Percentiles rank a stretch among this genome's conserved stretches.
These are phyloP conservation scores for Diaporthe ampelina DNA, from an alignment of 2,329 filamentous ascomycete species.

Conservation along the genomic window DNA sequence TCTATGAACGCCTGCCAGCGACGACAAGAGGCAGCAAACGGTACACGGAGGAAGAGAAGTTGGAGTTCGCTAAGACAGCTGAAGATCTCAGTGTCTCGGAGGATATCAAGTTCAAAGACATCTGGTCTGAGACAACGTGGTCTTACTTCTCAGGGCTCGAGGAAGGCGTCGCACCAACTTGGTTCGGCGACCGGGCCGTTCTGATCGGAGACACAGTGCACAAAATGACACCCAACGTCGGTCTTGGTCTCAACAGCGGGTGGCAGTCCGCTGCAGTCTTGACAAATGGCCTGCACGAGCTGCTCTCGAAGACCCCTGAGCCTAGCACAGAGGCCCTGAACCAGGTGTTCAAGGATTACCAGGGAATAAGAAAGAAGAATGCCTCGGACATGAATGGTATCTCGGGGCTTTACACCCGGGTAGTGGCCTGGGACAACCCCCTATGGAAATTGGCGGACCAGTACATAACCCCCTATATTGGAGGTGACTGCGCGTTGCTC, in stretches of 20 bases:
- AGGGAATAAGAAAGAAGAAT: conserved; percentile 39
- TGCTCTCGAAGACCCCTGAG: conserved; percentile 29
- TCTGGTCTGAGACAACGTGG: conserved; percentile 36
- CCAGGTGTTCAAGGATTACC: conserved; percentile 42
- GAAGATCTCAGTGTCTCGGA: conserved; percentile 40
- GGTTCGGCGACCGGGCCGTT: conserved; percentile 43
- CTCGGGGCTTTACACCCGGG: conserved; percentile 40
- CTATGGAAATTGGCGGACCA: conserved; percentile 41
- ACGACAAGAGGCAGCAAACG: conserved; percentile 37
- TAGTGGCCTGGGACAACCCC: conserved; percentile 42
- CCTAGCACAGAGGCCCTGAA: conserved; percentile 39
- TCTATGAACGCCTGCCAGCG: conserved; percentile 41
- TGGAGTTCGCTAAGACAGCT: conserved; percentile 34
- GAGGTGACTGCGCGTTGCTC: conserved; percentile 38
- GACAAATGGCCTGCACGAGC: conserved; percentile 40
- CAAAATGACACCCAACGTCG: conserved; percentile 45
- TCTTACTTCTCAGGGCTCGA: conserved; percentile 42
- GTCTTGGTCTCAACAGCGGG: conserved; percentile 45
- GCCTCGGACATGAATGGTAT: conserved; percentile 37
- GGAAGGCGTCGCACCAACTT: conserved; percentile 42
- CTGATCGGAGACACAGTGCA: conserved; percentile 46
- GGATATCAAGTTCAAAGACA: conserved; percentile 40
- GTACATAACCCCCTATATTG: conserved; percentile 39
- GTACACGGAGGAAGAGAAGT: conserved; percentile 41
- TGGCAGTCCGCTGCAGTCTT: conserved; percentile 44